Evolutionary conservation across 1,139 yeast genomes (phyloP), one percentile per base, ranked within the genome.

Genomic region (Pichia sp.): DNA sequence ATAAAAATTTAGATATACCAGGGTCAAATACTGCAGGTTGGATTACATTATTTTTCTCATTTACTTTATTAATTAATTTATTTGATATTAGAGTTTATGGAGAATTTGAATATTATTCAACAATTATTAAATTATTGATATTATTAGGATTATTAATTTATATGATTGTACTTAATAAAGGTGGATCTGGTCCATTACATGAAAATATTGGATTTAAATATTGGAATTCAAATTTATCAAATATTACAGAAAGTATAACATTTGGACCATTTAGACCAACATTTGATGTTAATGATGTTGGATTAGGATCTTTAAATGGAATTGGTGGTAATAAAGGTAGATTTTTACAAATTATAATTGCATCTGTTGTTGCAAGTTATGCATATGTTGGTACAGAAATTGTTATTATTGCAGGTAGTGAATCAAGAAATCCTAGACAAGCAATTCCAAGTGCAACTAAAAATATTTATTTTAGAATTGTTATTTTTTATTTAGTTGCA

Each of bases 361-460:
- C 92, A 0, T 65, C 80, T 1, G 66, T 80, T 43, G 76, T 80
- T 26, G 82, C 89, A 0, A 71, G 86, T 0, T 84, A 82, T 58
- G 82, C 94, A 0, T 86, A 81, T 56, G 77, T 82, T 46, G 95
- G 95, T 0, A 81, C 90, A 0, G 95, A 86, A 55, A 79, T 83
- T 50, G 94, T 87, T 26, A 82, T 85, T 53, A 78, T 87, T 48
- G 90, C 95, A 1, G 92, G 95, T 2, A 86, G 92, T 59, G 96
- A 87, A 61, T 86, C 92, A 10, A 71, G 82, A 50, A 83, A 85
- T 55, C 95, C 96, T 1, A 71, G 95, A 51, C 78, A 76, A 51
- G 80, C 94, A 0, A 68, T 87, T 26, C 95, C 95, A 2, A 74
- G 81, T 12, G 95, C 95, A 0, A 82, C 95, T 1, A 78, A 71